Conservation (phyloP, 306 rosid genomes). For the Dryas alaskensis region DNA sequence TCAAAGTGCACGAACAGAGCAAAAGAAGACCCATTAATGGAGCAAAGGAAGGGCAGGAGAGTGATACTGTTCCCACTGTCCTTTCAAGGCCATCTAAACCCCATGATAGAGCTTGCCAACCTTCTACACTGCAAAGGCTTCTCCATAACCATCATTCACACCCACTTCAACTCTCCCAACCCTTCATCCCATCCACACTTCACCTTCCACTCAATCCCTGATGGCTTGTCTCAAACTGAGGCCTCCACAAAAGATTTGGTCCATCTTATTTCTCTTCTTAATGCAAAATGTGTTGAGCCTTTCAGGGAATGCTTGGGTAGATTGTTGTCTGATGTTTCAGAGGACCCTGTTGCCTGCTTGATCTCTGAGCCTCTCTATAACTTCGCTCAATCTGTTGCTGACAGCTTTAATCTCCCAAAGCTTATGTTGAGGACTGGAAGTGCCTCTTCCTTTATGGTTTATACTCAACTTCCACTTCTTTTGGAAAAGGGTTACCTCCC, state of each 20-base stretch:
- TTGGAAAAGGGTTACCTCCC: conserved; percentile 41
- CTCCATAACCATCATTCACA: conserved; percentile 47
- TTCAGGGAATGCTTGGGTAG: conserved; percentile 31
- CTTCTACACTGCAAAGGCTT: conserved; percentile 48
- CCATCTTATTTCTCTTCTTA: conserved; percentile 18
- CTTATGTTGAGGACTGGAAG: conserved; percentile 38
- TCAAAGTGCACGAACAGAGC: too few relatives aligned
- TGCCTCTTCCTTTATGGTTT: conserved; percentile 31
- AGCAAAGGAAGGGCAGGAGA: conserved; percentile 30
- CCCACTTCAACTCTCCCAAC: conserved; percentile 45
- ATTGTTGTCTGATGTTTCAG: conserved; percentile 18
- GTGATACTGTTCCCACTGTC: conserved; percentile 46
- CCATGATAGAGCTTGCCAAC: conserved; percentile 51
- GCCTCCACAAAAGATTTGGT: conserved; percentile 11
- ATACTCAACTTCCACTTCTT: conserved; percentile 36
- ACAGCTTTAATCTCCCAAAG: conserved; percentile 37
- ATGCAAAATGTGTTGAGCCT: conserved; percentile 27
- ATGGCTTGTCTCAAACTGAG: conserved; percentile 17
- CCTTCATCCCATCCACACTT: conserved; percentile 49
- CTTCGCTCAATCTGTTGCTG: conserved; percentile 43
- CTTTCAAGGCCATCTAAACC: conserved; percentile 52
- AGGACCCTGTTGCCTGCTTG: conserved; percentile 47
- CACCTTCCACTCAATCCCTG: conserved; percentile 35
- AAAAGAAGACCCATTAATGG: conserved; percentile 5
- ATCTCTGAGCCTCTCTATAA: conserved; percentile 41